A percentile compares a stretch with the other conserved stretches of the same genome.
Conservation (phyloP, 257 asterid genomes). For the Linderniella brevidens region DNA sequence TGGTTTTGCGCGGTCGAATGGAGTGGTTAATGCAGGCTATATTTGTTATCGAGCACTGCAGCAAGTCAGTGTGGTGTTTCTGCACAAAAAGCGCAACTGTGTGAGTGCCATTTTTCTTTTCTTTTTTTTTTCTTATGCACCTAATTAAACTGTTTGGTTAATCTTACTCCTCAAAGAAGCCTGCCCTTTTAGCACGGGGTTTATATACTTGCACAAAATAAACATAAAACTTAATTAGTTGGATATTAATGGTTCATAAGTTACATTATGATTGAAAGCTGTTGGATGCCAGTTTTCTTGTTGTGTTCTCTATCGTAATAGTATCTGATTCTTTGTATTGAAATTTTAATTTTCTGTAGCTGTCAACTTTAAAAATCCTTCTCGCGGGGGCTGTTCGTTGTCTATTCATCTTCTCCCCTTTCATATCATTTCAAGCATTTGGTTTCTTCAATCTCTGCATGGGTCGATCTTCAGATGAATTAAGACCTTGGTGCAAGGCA, state of each 20-base stretch:
- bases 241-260: no score
- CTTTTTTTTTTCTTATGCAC: neutral
- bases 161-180: no score
- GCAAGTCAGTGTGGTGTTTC: slow-evolving; percentile 30
- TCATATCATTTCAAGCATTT: slow-evolving; percentile 63
- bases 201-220: no score
- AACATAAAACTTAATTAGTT: no score
- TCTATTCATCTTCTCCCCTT: slow-evolving; percentile 46
- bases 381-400: slow-evolving; percentile 46
- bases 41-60: slow-evolving; percentile 59
- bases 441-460: slow-evolving; percentile 61
- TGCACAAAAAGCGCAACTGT: slow-evolving; percentile 21
- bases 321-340: neutral
- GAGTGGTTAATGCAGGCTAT: slow-evolving; percentile 82
- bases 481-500: slow-evolving; percentile 95
- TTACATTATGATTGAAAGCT: no score
- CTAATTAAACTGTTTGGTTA: neutral
- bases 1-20: slow-evolving; percentile 79
- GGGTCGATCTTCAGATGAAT: slow-evolving; percentile 31
- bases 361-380: slow-evolving; percentile 31
- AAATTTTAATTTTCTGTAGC: slow-evolving; percentile 25
- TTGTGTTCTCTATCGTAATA: neutral
- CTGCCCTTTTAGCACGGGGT: no score
- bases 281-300: neutral
- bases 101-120: slow-evolving; percentile 31